Conservation (phyloP, 768 basidiomycete species). For the Termitomyces sp. region DNA sequence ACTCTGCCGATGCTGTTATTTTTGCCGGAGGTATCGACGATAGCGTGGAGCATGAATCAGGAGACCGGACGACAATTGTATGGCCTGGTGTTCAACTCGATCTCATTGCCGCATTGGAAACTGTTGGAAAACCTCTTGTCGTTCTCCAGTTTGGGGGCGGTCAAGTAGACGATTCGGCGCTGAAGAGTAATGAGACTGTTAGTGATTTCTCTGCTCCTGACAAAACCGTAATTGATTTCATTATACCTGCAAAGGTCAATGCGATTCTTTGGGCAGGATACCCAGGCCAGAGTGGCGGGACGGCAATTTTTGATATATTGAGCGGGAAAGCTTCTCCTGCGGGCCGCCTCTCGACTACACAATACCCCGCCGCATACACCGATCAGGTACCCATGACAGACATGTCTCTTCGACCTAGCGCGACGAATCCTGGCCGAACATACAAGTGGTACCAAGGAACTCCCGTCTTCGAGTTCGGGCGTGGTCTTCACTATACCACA, state of each 20-base stretch:
- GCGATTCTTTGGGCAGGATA: slow-evolving; percentile 54
- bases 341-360: slow-evolving; percentile 48
- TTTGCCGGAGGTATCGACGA: slow-evolving; percentile 52
- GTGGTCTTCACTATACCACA: slow-evolving; percentile 49
- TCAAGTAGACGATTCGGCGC: slow-evolving; percentile 42
- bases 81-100: slow-evolving; percentile 56
- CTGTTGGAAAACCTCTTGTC: slow-evolving; percentile 44
- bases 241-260: slow-evolving; percentile 37
- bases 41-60: slow-evolving; percentile 39
- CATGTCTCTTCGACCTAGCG: slow-evolving; percentile 46
- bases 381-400: slow-evolving; percentile 50
- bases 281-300: slow-evolving; percentile 50
- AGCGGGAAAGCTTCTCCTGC: slow-evolving; percentile 46
- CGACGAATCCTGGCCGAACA: slow-evolving; percentile 46
- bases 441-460: slow-evolving; percentile 53
- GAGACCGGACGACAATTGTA: slow-evolving; percentile 40
- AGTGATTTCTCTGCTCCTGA: slow-evolving; percentile 5
- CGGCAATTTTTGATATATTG: slow-evolving; percentile 47
- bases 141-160: slow-evolving; percentile 54
- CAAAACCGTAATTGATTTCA: neutral
- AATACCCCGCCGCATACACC: slow-evolving; percentile 46
- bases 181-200: slow-evolving; percentile 39
- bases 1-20: slow-evolving; percentile 41
- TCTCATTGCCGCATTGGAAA: slow-evolving; percentile 37
- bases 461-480: slow-evolving; percentile 49